Evolutionary conservation across 176 grass and related monocot genomes (phyloP), one percentile per base, ranked within the genome.

Genomic region (Carex parvula): DNA sequence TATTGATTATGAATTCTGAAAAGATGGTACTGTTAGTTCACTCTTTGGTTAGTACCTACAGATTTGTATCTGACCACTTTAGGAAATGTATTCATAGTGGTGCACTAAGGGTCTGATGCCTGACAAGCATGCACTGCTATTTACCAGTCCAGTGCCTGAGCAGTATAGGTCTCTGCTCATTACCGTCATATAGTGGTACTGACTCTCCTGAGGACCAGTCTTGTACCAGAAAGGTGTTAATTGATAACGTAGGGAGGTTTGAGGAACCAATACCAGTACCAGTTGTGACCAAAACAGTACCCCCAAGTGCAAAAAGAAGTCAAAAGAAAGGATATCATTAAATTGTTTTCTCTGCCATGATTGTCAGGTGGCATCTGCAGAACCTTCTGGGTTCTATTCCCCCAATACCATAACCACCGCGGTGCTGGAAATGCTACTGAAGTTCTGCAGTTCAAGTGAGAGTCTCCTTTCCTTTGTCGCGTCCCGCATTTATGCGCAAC

Each of bases 381-480:
- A 78, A 57, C 52, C 50, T 33, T 78, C 73, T 24, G 52, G 73
- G 8, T 78, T 78, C 52, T 78, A 78, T 22, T 78, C 73, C 5
- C 73, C 85, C 1, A 65, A 99, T 85, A 89, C 82, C 72, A 77
- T 99, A 84, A 94, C 91, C 16, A 64, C 61, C 22, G 89, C 89
- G 37, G 59, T 94, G 83, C 48, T 91, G 59, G 88, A 85, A 44
- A 94, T 96, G 91, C 74, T 99, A 80, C 90, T 94, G 81, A 41
- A 88, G 65, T 99, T 99, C 73, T 94, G 91, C 88, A 87, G 84
- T 55, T 89, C 79, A 69, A 94, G 88, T 56, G 97, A 99, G 83
- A 94, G 90, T 85, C 91, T 99, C 81, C 93, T 94, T 83, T 88
- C 89, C 83, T 99, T 99, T 85, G 78, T 94, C 65, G 89, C 97